Conservation (phyloP, 108 stramenopile genomes). For the Pseudonitzschia multiseries region DNA sequence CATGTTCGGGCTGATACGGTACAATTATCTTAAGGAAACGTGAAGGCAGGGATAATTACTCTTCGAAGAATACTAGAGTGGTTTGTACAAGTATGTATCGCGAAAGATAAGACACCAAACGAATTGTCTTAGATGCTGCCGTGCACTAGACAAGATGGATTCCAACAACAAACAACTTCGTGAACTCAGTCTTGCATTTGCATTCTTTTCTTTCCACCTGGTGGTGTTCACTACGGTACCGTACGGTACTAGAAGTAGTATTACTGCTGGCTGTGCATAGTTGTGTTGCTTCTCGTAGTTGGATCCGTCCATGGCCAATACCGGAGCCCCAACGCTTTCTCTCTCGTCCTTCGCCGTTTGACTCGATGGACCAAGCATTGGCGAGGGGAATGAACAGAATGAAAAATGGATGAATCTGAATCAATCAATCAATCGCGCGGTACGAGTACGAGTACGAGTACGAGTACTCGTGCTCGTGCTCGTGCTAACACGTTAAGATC, state of each 20-base stretch:
- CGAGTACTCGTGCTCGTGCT: too few species aligned
- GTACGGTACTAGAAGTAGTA: too few species aligned
- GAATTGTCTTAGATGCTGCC: neutral
- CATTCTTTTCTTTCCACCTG: constrained; percentile 1
- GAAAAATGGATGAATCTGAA: too few species aligned
- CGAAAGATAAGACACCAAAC: too few species aligned
- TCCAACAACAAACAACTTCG: too few species aligned
- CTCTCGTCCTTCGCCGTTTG: constrained; percentile 4
- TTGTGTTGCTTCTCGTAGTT: neutral
- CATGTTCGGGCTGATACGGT: neutral
- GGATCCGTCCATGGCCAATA: neutral
- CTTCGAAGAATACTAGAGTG: too few species aligned
- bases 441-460: too few species aligned
- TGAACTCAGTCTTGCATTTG: neutral
- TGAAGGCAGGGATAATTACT: too few species aligned
- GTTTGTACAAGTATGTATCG: too few species aligned
- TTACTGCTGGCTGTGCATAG: too few species aligned
- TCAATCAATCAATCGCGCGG: too few species aligned
- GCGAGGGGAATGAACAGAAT: neutral
- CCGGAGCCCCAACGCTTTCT: neutral
- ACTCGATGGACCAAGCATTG: neutral
- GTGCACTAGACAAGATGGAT: neutral
- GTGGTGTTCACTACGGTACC: neutral
- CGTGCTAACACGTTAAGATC: too few species aligned
- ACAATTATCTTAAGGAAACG: neutral